Conservation (phyloP, 306 rosid genomes). For the Quercus alba region DNA sequence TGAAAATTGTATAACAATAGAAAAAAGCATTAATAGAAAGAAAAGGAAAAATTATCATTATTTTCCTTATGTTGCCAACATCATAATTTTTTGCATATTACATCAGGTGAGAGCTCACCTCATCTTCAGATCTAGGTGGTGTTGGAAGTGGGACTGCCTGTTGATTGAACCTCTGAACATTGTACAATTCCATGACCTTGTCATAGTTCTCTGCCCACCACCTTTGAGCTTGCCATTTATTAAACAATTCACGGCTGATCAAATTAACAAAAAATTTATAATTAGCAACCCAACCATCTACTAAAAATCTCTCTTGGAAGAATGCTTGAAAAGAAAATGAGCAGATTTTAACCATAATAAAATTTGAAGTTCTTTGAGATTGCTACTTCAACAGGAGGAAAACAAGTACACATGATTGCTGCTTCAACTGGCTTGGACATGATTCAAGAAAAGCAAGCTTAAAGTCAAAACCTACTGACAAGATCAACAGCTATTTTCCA, state of each 20-base stretch:
- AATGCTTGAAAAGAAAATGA: not conserved
- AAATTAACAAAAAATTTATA: constrained; percentile 14
- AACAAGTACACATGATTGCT: not conserved
- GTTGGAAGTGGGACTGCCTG: constrained; percentile 86
- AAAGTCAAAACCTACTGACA: not conserved
- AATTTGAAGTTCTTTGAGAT: not conserved
- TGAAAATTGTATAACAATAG: not conserved
- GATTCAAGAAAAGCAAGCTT: constrained; percentile 3
- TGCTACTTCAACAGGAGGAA: not conserved
- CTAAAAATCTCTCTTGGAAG: not conserved
- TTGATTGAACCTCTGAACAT: constrained; percentile 87
- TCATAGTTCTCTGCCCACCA: constrained; percentile 97
- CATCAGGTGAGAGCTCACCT: constrained; percentile 45
- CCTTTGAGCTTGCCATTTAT: constrained; percentile 96
- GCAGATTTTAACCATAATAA: not conserved
- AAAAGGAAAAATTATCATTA: constrained; percentile 6
- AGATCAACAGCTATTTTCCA: not conserved
- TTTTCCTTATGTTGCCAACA: not conserved
- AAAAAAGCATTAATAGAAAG: not conserved
- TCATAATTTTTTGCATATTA: not conserved
- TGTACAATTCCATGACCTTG: constrained; percentile 92
- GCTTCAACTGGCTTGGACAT: not conserved
- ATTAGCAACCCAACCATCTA: constrained; percentile 22
- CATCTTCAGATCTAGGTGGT: constrained; percentile 86
- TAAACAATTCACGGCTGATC: constrained; percentile 78